Evolutionary conservation across 495 filamentous ascomycete species (phyloP).

Genomic region (Lasiosphaeria ovina): DNA sequence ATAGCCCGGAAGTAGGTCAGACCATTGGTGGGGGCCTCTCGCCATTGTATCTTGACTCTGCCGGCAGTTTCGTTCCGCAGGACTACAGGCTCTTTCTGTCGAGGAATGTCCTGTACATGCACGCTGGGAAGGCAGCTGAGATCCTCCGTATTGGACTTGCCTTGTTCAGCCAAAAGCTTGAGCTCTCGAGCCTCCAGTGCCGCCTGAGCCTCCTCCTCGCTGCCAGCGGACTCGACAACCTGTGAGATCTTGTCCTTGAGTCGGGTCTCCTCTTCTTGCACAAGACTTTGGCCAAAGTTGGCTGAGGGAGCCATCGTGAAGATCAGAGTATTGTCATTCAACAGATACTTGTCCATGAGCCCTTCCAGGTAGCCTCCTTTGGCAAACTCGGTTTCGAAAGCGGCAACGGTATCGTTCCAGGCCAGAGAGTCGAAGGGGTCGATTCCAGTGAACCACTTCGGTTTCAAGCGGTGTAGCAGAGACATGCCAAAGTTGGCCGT

Average conservation of each 20-base stretch:
- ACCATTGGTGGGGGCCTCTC: conserved; percentile 89
- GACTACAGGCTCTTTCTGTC: conserved; percentile 67
- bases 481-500: conserved; percentile 91
- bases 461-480: conserved; percentile 80
- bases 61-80: conserved; percentile 66
- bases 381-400: conserved; percentile 71
- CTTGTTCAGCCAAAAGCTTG: conserved; percentile 78
- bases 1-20: conserved; percentile 93
- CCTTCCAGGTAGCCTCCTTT: conserved; percentile 78
- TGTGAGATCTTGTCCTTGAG: conserved; percentile 68
- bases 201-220: conserved; percentile 64
- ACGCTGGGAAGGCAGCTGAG: conserved; percentile 85
- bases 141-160: conserved; percentile 75
- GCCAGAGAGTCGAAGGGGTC: conserved; percentile 87
- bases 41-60: conserved; percentile 77
- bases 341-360: conserved; percentile 82
- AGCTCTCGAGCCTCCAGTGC: conserved; percentile 71
- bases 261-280: conserved; percentile 70
- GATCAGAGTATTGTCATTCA: conserved; percentile 80
- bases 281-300: conserved; percentile 69
- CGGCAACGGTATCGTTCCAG: conserved; percentile 81
- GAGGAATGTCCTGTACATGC: conserved; percentile 81
- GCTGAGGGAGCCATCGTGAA: conserved; percentile 92
- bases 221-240: conserved; percentile 64
- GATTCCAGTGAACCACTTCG: conserved; percentile 90